Conservation (phyloP, 805 yeast species). For the Lipomyces kockii region DNA sequence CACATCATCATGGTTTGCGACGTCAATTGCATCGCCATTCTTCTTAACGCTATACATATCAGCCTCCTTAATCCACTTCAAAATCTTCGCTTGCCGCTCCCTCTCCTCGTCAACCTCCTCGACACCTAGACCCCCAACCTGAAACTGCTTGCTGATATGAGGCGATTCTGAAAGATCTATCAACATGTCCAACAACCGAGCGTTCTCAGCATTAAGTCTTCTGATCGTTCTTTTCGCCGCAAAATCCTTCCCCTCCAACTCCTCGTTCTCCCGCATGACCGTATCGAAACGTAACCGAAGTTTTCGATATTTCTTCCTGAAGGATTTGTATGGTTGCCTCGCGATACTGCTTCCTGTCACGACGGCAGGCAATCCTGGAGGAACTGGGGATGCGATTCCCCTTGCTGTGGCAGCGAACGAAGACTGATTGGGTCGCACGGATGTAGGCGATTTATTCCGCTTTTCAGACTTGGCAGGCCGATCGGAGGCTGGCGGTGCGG, state of each 20-base stretch:
- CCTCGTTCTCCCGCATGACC: conserved; percentile 29
- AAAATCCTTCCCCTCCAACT: conserved; percentile 19
- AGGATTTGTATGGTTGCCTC: conserved; percentile 34
- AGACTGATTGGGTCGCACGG: background rate
- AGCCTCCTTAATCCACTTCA: background rate
- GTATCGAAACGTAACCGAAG: conserved; percentile 28
- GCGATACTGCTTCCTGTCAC: conserved; percentile 3
- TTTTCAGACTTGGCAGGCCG: background rate
- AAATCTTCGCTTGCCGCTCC: conserved; percentile 15
- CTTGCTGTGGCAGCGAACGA: background rate
- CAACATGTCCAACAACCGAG: conserved; percentile 30
- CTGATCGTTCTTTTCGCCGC: conserved; percentile 25
- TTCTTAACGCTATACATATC: background rate
- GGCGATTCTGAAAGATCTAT: conserved; percentile 30
- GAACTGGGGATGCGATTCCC: background rate
- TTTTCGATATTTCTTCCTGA: conserved; percentile 36
- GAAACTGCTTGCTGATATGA: conserved; percentile 17
- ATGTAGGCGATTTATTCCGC: background rate
- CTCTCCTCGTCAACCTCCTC: conserved; percentile 15
- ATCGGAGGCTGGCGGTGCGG: background rate
- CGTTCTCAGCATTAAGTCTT: conserved; percentile 32
- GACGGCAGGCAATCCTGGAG: background rate
- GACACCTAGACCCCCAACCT: conserved; percentile 12
- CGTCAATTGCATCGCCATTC: background rate
- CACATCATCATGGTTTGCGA: background rate